These are phyloP conservation scores for Neurospora sp. DNA, from an alignment of 2,329 filamentous ascomycete genomes.

Conservation along the genomic window DNA sequence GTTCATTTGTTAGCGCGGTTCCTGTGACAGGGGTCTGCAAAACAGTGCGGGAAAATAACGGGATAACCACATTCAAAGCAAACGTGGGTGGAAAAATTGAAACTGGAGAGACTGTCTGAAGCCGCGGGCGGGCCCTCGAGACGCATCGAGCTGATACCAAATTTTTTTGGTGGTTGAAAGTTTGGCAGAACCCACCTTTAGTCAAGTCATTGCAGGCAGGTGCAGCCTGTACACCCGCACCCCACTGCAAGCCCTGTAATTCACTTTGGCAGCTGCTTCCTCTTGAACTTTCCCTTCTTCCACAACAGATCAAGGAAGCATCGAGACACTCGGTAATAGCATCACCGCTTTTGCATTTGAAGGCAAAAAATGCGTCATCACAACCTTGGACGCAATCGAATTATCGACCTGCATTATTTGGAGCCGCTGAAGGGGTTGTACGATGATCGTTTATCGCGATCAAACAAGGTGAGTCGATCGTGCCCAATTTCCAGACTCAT, in stretches of 20 bases:
- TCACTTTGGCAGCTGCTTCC: background rate
- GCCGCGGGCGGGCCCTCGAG: no score
- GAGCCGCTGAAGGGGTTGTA: background rate
- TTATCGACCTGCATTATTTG: background rate
- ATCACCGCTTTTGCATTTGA: background rate
- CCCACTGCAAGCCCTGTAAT: background rate
- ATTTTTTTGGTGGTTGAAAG: no score
- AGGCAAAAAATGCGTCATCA: background rate
- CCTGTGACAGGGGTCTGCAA: no score
- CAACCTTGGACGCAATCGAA: background rate
- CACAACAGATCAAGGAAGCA: background rate
- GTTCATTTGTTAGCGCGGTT: no score
- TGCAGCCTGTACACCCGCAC: no score
- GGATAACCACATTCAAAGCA: no score
- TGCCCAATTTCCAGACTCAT: background rate
- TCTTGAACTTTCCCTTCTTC: background rate
- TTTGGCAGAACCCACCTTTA: no score
- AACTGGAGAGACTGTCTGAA: no score
- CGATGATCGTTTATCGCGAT: background rate
- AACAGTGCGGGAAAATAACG: no score
- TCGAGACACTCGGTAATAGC: background rate
- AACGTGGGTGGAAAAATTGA: no score
- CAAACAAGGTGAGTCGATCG: background rate
- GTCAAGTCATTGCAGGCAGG: no score
- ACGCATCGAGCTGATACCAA: no score